phyloP scores from a whole-genome alignment of 192 early-diverging fungal genomes.

The Podila epigama region DNA sequence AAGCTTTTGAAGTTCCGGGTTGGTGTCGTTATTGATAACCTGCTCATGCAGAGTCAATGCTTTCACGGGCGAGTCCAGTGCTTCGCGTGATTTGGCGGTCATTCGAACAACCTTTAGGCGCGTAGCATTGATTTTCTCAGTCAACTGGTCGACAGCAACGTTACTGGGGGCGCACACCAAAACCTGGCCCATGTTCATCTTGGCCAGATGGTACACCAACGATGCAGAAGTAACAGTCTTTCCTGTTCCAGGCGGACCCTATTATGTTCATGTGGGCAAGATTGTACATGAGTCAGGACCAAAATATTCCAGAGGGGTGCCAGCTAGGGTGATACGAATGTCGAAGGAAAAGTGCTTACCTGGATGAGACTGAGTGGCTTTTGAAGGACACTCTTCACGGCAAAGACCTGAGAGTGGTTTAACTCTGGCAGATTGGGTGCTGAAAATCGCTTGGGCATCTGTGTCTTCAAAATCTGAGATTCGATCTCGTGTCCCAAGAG shows the following conservation, averaged over 20 bases:
- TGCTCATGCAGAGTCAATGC: slow-evolving; percentile 97
- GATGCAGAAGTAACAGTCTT: slow-evolving; percentile 99
- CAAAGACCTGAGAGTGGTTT: slow-evolving; percentile 96
- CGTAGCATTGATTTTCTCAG: slow-evolving; percentile 95
- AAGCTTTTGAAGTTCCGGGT: slow-evolving; percentile 92
- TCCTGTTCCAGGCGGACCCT: slow-evolving; percentile 94
- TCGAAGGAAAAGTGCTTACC: neutral
- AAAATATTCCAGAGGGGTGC: neutral
- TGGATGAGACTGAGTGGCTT: slow-evolving; percentile 96
- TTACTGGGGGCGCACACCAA: slow-evolving; percentile 99
- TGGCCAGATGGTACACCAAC: slow-evolving; percentile 95
- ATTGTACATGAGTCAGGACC: neutral
- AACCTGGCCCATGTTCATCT: slow-evolving; percentile 90
- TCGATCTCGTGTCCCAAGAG: slow-evolving; percentile 96
- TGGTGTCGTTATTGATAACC: slow-evolving; percentile 93
- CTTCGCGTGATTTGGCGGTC: slow-evolving; percentile 92
- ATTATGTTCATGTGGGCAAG: neutral
- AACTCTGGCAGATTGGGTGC: slow-evolving; percentile 95
- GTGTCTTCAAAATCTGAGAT: slow-evolving; percentile 79
- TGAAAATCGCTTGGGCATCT: slow-evolving; percentile 87
- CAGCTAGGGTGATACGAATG: too few species aligned
- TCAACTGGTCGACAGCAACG: slow-evolving; percentile 98
- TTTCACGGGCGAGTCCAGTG: slow-evolving; percentile 92
- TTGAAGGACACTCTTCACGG: slow-evolving; percentile 92
- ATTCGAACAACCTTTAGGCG: slow-evolving; percentile 95